phyloP scores from a whole-genome alignment of 1,139 yeast genomes.

The Debaryomycetaceae sp. region DNA sequence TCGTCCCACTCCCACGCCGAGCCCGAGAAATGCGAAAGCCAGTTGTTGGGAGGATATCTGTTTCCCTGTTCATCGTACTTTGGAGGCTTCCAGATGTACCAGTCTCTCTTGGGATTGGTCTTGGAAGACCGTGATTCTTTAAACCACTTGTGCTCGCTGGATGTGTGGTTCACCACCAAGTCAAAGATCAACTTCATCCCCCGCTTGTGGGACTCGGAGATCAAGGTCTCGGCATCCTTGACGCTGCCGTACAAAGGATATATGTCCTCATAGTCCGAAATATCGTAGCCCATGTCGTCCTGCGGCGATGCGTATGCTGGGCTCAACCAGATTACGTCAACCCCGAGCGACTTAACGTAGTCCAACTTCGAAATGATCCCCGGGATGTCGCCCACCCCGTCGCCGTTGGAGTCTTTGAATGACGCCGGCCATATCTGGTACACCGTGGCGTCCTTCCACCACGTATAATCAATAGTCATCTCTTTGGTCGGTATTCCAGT shows the following conservation, averaged over 20 bases:
- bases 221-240: slow-evolving; percentile 48
- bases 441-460: slow-evolving; percentile 59
- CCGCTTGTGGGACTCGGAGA: slow-evolving; percentile 44
- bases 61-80: slow-evolving; percentile 43
- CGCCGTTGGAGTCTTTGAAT: slow-evolving; percentile 54
- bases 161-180: slow-evolving; percentile 58
- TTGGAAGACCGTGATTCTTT: slow-evolving; percentile 50
- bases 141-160: slow-evolving; percentile 56
- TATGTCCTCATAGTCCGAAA: slow-evolving; percentile 49
- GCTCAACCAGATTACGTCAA: slow-evolving; percentile 53
- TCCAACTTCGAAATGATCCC: slow-evolving; percentile 53
- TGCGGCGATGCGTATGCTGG: slow-evolving; percentile 61
- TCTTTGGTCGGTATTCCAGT: no score
- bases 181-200: slow-evolving; percentile 54
- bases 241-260: slow-evolving; percentile 53
- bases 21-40: slow-evolving; percentile 51
- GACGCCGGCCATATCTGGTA: slow-evolving; percentile 62
- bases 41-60: slow-evolving; percentile 55
- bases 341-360: slow-evolving; percentile 49
- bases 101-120: slow-evolving; percentile 54
- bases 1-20: slow-evolving; percentile 59
- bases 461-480: slow-evolving; percentile 19
- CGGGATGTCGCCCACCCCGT: slow-evolving; percentile 54
- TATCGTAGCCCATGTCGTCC: slow-evolving; percentile 64
- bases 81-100: slow-evolving; percentile 59